Evolutionary conservation across 2,329 filamentous ascomycete species (phyloP).

Genomic region (Penicillium concentricum): DNA sequence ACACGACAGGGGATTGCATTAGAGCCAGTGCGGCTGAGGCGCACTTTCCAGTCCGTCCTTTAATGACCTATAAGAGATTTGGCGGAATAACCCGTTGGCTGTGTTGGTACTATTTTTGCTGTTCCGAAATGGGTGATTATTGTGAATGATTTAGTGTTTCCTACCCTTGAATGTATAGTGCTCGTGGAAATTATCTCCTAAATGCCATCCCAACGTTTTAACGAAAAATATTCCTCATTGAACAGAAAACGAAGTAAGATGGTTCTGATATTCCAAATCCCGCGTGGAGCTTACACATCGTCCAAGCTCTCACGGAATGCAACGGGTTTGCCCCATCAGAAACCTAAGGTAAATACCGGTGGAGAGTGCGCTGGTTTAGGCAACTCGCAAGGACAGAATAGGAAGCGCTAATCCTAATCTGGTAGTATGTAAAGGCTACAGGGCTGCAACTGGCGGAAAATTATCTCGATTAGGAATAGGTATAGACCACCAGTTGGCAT

Average conservation of each 20-base stretch:
- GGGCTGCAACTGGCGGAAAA: not conserved
- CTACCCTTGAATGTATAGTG: no score
- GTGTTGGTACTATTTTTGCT: not conserved
- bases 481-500: no score
- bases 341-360: not conserved
- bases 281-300: slow-evolving; percentile 5
- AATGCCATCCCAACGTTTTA: no score
- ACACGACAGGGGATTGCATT: slow-evolving; percentile 11
- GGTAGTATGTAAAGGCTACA: not conserved
- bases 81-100: not conserved
- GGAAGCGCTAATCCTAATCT: slow-evolving; percentile 5
- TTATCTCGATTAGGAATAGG: not conserved
- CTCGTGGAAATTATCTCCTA: no score
- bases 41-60: not conserved
- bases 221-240: no score
- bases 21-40: slow-evolving; percentile 15
- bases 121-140: not conserved
- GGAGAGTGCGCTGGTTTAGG: slow-evolving; percentile 11
- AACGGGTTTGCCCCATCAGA: slow-evolving; percentile 23
- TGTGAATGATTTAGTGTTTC: not conserved
- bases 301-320: slow-evolving; percentile 20
- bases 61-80: not conserved
- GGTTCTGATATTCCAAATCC: slow-evolving; percentile 11
- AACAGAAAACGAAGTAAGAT: no score
- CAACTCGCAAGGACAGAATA: slow-evolving; percentile 8